A percentile compares a stretch with the other conserved stretches of the same genome.
phyloP scores from a whole-genome alignment of 495 filamentous ascomycete genomes.

The Haplographium delicatum region DNA sequence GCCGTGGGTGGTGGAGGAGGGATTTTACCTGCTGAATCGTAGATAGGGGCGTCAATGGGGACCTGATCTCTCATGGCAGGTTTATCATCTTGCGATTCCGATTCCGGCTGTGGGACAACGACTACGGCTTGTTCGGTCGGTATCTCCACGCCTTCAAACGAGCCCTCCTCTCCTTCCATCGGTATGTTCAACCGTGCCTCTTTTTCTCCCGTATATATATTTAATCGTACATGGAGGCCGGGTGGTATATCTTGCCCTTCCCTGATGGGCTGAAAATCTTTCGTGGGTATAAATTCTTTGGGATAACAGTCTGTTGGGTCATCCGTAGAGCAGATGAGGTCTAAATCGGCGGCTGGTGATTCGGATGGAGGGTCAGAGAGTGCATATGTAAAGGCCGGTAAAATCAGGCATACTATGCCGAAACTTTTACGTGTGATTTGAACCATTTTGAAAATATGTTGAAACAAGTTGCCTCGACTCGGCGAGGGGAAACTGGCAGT shows the following conservation, averaged over 20 bases:
- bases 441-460: constrained; percentile 6
- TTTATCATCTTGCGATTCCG: constrained; percentile 20
- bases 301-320: constrained; percentile 60
- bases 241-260: constrained; percentile 59
- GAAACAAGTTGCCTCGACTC: too few relatives aligned
- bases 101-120: constrained; percentile 26
- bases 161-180: constrained; percentile 33
- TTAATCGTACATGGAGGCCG: constrained; percentile 58
- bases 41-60: constrained; percentile 37
- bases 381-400: constrained; percentile 14
- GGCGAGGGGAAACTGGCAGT: too few relatives aligned
- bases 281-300: constrained; percentile 52
- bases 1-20: constrained; percentile 31
- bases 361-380: constrained; percentile 1
- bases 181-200: constrained; percentile 57
- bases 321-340: constrained; percentile 59
- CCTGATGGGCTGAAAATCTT: constrained; percentile 55
- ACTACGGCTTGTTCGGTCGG: constrained; percentile 43
- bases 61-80: constrained; percentile 21
- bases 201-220: constrained; percentile 55
- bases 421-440: not conserved
- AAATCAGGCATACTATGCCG: constrained; percentile 9
- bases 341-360: constrained; percentile 19
- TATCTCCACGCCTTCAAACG: constrained; percentile 34
- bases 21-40: constrained; percentile 46